Evolutionary conservation across 352 stramenopile species (phyloP).

Genomic region (Pythium angustatum): DNA sequence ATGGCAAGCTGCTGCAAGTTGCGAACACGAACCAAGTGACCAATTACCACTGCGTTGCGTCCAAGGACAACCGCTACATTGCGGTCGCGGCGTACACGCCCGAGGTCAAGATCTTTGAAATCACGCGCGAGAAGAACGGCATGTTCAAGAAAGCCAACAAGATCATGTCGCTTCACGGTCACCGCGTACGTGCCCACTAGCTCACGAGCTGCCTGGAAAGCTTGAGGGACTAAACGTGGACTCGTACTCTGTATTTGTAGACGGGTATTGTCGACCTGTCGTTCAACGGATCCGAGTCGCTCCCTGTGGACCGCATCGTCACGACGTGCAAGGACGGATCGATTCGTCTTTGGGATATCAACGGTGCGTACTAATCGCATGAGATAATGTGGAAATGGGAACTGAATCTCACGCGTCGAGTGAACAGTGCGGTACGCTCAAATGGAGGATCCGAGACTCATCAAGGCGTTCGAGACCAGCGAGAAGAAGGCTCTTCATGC

Average conservation of each 20-base stretch:
- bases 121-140: slow-evolving; percentile 71
- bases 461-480: slow-evolving; percentile 63
- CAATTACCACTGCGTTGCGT: slow-evolving; percentile 79
- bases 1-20: slow-evolving; percentile 63
- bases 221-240: no score
- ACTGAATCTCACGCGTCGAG: background rate
- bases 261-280: slow-evolving; percentile 74
- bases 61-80: slow-evolving; percentile 83
- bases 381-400: background rate
- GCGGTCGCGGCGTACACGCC: slow-evolving; percentile 79
- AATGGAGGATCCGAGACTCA: slow-evolving; percentile 74
- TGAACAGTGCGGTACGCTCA: slow-evolving; percentile 74
- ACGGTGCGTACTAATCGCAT: slow-evolving; percentile 39
- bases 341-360: slow-evolving; percentile 80
- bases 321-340: slow-evolving; percentile 81
- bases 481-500: slow-evolving; percentile 54
- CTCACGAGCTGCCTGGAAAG: no score
- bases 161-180: slow-evolving; percentile 80
- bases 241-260: slow-evolving; percentile 27
- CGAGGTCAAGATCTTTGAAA: slow-evolving; percentile 85
- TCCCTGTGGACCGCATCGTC: slow-evolving; percentile 73
- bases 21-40: slow-evolving; percentile 82
- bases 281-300: slow-evolving; percentile 69
- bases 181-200: slow-evolving; percentile 66
- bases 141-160: slow-evolving; percentile 83